A percentile compares a stretch with the other conserved stretches of the same genome.
Conservation (phyloP, 2,329 filamentous ascomycete species). For the Proliferodiscus dingleyae region DNA sequence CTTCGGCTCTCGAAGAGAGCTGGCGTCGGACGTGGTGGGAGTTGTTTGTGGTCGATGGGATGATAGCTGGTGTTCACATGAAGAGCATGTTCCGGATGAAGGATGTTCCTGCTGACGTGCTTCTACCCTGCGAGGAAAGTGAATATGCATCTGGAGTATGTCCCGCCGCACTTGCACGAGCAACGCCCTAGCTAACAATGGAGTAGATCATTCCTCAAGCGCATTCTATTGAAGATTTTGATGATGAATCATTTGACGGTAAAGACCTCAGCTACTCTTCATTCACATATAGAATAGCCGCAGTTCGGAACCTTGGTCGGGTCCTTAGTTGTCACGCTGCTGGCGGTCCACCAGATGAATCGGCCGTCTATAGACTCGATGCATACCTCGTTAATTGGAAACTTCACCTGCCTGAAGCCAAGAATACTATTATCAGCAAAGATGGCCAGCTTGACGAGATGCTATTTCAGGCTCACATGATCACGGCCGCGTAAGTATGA, state of each 20-base stretch:
- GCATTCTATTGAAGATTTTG: conserved; percentile 68
- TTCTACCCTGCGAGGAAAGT: conserved; percentile 72
- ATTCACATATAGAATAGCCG: conserved; percentile 77
- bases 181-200: conserved; percentile 28
- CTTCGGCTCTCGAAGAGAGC: conserved; percentile 70
- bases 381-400: conserved; percentile 65
- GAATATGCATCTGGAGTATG: conserved; percentile 17
- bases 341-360: conserved; percentile 46
- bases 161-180: neutral
- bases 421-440: conserved; percentile 62
- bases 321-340: conserved; percentile 54
- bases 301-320: conserved; percentile 69
- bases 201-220: conserved; percentile 53
- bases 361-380: conserved; percentile 51
- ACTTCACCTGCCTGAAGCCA: conserved; percentile 68
- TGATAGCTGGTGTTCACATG: conserved; percentile 74
- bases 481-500: conserved; percentile 43
- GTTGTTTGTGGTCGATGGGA: conserved; percentile 59
- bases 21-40: conserved; percentile 91
- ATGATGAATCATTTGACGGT: conserved; percentile 58
- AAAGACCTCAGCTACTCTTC: conserved; percentile 72
- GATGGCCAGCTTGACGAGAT: conserved; percentile 76
- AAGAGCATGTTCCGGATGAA: conserved; percentile 64
- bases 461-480: conserved; percentile 87
- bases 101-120: conserved; percentile 60